Percentiles rank a stretch among this genome's conserved stretches.
phyloP scores from a whole-genome alignment of 306 rosid species.

The Sindora glabra region DNA sequence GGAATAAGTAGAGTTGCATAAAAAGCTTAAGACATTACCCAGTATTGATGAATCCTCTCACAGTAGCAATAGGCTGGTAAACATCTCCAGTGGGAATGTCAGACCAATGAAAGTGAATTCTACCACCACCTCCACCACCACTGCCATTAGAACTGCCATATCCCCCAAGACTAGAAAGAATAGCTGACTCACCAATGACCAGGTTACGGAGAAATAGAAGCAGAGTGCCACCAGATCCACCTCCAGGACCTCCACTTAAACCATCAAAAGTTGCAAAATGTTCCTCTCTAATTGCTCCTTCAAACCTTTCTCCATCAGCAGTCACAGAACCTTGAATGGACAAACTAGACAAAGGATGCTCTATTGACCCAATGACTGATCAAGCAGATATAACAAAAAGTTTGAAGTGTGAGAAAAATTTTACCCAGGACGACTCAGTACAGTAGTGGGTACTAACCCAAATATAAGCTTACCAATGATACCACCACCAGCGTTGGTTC shows the following conservation, averaged over 20 bases:
- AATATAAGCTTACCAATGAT: conserved; percentile 63
- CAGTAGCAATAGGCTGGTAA: conserved; percentile 86
- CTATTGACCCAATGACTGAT: conserved; percentile 83
- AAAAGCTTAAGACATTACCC: conserved; percentile 39
- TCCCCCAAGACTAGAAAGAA: conserved; percentile 86
- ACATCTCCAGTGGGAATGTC: conserved; percentile 92
- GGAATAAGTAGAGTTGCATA: conserved; percentile 1
- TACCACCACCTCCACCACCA: conserved; percentile 99
- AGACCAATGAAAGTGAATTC: conserved; percentile 97
- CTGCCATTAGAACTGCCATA: conserved; percentile 51
- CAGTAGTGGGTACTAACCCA: background rate
- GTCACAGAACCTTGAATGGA: conserved; percentile 63
- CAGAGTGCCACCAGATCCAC: conserved; percentile 95
- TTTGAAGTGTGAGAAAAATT: background rate
- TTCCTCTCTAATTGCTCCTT: conserved; percentile 20
- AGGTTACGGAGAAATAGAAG: conserved; percentile 69
- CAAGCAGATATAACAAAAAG: conserved; percentile 13
- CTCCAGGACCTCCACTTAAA: conserved; percentile 68
- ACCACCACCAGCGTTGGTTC: conserved; percentile 86
- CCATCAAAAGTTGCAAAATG: conserved; percentile 20
- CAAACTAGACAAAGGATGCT: conserved; percentile 84
- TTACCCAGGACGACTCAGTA: background rate
- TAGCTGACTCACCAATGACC: conserved; percentile 58
- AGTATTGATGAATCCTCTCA: conserved; percentile 58
- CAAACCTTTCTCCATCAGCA: conserved; percentile 73